Percentiles rank a stretch among this genome's conserved stretches.
Conservation (phyloP, 345 rosid genomes). For the Litchi chinensis region DNA sequence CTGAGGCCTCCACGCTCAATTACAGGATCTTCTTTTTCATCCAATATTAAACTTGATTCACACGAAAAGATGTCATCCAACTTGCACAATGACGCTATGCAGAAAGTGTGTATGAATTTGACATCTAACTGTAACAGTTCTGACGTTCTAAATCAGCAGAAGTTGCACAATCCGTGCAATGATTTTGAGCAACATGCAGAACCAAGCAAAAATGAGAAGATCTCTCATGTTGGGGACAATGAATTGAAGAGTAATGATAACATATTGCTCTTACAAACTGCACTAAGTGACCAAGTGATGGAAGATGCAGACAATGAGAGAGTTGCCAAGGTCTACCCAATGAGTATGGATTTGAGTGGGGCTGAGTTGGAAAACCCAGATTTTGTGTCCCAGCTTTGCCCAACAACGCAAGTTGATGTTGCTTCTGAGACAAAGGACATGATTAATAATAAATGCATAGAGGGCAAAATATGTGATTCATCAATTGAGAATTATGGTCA, state of each 20-base stretch:
- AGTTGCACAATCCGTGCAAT: constrained; percentile 24
- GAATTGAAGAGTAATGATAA: constrained; percentile 28
- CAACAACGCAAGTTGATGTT: constrained; percentile 17
- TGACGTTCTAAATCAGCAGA: constrained; percentile 34
- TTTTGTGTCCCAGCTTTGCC: constrained; percentile 13
- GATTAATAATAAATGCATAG: constrained; percentile 17
- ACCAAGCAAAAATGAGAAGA: constrained; percentile 28
- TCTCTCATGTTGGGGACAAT: constrained; percentile 25
- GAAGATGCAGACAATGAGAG: constrained; percentile 20
- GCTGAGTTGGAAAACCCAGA: constrained; percentile 17
- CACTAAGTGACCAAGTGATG: constrained; percentile 20
- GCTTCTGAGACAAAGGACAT: constrained; percentile 21
- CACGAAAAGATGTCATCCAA: constrained; percentile 34
- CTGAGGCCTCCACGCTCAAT: constrained; percentile 22
- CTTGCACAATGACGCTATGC: constrained; percentile 22
- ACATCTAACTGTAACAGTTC: constrained; percentile 25
- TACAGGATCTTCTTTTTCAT: constrained; percentile 29
- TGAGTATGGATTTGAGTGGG: constrained; percentile 19
- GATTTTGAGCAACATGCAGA: constrained; percentile 29
- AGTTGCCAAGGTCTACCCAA: constrained; percentile 14
- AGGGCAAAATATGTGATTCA: constrained; percentile 7
- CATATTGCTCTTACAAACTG: constrained; percentile 25
- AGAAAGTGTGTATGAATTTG: constrained; percentile 28
- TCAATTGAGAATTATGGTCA: constrained; percentile 10
- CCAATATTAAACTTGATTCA: constrained; percentile 24